A percentile compares a stretch with the other conserved stretches of the same genome.
Evolutionary conservation across 441 rosid species (phyloP).

Genomic region (Cnidoscolus chayamansa): DNA sequence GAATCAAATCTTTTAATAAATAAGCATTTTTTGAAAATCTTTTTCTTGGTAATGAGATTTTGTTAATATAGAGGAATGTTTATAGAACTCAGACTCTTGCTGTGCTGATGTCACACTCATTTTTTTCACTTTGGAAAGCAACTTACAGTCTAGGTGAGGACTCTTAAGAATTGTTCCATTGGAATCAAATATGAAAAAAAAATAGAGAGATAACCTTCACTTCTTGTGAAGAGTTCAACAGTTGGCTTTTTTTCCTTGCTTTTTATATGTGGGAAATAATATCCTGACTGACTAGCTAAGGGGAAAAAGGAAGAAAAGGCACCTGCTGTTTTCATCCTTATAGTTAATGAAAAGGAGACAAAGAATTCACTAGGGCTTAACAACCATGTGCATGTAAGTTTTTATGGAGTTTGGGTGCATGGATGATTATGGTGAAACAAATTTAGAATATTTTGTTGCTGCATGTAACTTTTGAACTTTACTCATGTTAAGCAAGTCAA

Average conservation of each 20-base stretch:
- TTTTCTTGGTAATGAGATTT: not conserved
- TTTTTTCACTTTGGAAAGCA: not conserved
- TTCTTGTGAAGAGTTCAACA: not conserved
- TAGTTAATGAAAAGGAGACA: not conserved
- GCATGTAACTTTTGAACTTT: not conserved
- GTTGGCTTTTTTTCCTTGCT: not conserved
- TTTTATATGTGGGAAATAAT: not conserved
- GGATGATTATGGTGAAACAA: not conserved
- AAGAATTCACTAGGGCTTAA: not conserved
- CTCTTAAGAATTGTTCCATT: not conserved
- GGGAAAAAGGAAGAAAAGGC: not conserved
- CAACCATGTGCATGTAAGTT: not conserved
- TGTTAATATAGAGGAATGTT: not conserved
- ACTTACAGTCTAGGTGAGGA: not conserved
- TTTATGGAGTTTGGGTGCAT: not conserved
- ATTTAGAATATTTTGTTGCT: not conserved
- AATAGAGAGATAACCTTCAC: not conserved
- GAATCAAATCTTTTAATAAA: not conserved
- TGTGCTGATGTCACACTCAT: not conserved
- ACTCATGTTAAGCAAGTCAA: not conserved
- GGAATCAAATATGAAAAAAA: not conserved
- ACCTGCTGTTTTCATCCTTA: not conserved
- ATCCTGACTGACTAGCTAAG: not conserved
- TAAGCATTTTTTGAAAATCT: not conserved
- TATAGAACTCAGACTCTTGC: not conserved